Evolutionary conservation across 306 rosid genomes (phyloP).

Genomic region (Quercus bicolor): DNA sequence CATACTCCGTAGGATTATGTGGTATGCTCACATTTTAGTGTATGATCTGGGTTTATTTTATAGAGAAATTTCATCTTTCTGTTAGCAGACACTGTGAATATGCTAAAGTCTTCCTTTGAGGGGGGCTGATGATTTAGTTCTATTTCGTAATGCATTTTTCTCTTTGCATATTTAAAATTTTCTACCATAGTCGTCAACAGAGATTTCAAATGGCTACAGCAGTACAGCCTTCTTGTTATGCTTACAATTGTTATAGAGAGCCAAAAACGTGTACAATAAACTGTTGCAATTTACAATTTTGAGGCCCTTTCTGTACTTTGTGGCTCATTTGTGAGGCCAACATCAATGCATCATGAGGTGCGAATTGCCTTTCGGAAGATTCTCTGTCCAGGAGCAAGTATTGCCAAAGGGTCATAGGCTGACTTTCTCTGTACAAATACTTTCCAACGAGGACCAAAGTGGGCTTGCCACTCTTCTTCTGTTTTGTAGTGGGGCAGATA

Average conservation of each 20-base stretch:
- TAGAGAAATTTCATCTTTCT: not conserved
- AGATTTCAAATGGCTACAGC: not conserved
- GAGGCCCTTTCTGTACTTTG: not conserved
- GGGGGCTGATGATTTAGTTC: not conserved
- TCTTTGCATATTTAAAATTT: not conserved
- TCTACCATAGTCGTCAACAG: not conserved
- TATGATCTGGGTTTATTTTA: not conserved
- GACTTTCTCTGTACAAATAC: constrained; percentile 55
- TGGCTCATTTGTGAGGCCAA: not conserved
- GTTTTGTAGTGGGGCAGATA: constrained; percentile 81
- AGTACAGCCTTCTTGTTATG: not conserved
- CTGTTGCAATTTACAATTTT: constrained; percentile 10
- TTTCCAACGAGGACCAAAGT: constrained; percentile 76
- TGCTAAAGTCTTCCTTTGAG: not conserved
- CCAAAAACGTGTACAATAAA: constrained; percentile 11
- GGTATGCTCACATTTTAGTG: not conserved
- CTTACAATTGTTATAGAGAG: constrained; percentile 14
- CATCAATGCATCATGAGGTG: constrained; percentile 13
- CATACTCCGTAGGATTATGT: not conserved
- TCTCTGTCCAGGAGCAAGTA: constrained; percentile 90
- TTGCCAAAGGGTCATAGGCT: constrained; percentile 79
- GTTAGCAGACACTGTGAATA: not conserved
- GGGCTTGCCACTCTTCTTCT: constrained; percentile 71
- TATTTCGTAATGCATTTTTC: constrained; percentile 8
- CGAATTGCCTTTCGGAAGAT: constrained; percentile 73